A percentile compares a stretch with the other conserved stretches of the same genome.
phyloP scores from a whole-genome alignment of 225 moss, liverwort and hornwort genomes.

The Ulota crispa region DNA sequence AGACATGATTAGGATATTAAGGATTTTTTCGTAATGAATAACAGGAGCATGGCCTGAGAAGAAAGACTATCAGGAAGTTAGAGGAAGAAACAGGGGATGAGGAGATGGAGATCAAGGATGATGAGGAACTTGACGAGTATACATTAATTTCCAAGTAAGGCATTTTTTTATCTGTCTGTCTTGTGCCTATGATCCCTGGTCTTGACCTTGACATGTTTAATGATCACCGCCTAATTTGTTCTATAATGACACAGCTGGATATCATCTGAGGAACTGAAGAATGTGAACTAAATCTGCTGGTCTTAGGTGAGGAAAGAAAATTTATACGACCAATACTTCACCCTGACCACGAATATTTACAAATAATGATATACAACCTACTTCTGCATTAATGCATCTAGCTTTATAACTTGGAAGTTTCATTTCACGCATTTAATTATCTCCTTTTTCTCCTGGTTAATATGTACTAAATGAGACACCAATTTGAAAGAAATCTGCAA shows the following conservation, averaged over 20 bases:
- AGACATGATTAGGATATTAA: slow-evolving; percentile 12
- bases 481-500: slow-evolving; percentile 3
- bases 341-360: neutral
- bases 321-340: neutral
- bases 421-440: neutral
- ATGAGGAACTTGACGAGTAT: slow-evolving; percentile 74
- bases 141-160: slow-evolving; percentile 69
- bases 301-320: neutral
- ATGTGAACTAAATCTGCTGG: slow-evolving; percentile 1
- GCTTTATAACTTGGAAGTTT: neutral
- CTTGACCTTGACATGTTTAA: neutral
- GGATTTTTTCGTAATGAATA: neutral
- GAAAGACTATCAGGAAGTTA: slow-evolving; percentile 37
- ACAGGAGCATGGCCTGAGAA: slow-evolving; percentile 62
- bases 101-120: slow-evolving; percentile 81
- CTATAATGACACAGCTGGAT: neutral
- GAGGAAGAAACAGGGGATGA: slow-evolving; percentile 68
- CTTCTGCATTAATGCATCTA: neutral
- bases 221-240: neutral
- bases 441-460: neutral
- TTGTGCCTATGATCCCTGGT: neutral
- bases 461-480: neutral
- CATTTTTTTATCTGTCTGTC: neutral
- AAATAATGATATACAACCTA: neutral
- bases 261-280: neutral